phyloP scores from a whole-genome alignment of 495 filamentous ascomycete species.

The Cryomyces minteri region DNA sequence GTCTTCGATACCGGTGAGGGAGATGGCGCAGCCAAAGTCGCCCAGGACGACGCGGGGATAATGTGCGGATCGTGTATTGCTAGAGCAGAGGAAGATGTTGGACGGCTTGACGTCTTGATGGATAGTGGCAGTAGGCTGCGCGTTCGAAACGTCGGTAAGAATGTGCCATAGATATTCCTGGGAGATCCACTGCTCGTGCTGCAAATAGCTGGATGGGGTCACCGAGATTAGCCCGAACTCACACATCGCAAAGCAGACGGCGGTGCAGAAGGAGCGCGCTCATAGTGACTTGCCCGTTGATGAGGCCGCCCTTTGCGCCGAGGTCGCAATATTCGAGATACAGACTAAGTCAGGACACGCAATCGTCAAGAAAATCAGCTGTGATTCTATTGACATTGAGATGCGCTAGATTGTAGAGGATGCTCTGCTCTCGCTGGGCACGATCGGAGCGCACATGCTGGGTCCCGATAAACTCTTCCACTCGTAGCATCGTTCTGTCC shows the following conservation, averaged over 20 bases:
- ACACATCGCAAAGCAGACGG: too few relatives aligned
- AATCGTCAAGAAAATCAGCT: conserved; percentile 2
- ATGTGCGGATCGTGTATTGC: neutral
- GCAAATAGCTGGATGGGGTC: too few relatives aligned
- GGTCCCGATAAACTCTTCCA: neutral
- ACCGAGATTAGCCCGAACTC: too few relatives aligned
- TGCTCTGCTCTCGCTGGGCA: neutral
- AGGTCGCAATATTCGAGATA: conserved; percentile 9
- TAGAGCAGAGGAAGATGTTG: conserved; percentile 1
- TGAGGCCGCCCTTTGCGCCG: conserved; percentile 1
- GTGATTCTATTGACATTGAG: conserved; percentile 4
- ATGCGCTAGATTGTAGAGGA: neutral
- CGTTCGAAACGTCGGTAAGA: conserved; percentile 3
- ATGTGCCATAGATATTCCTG: conserved; percentile 6
- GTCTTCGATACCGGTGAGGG: too few relatives aligned
- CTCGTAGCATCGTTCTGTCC: too few relatives aligned
- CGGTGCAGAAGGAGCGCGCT: too few relatives aligned
- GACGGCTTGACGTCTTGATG: conserved; percentile 13
- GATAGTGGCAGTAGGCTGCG: conserved; percentile 7
- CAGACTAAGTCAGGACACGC: neutral
- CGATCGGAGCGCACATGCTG: neutral
- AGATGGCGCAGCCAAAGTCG: conserved; percentile 9
- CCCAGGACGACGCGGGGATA: conserved; percentile 7
- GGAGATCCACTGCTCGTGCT: neutral
- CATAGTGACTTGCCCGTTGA: neutral